phyloP scores from a whole-genome alignment of 2,329 filamentous ascomycete species.

The Aureobasidium vineae region DNA sequence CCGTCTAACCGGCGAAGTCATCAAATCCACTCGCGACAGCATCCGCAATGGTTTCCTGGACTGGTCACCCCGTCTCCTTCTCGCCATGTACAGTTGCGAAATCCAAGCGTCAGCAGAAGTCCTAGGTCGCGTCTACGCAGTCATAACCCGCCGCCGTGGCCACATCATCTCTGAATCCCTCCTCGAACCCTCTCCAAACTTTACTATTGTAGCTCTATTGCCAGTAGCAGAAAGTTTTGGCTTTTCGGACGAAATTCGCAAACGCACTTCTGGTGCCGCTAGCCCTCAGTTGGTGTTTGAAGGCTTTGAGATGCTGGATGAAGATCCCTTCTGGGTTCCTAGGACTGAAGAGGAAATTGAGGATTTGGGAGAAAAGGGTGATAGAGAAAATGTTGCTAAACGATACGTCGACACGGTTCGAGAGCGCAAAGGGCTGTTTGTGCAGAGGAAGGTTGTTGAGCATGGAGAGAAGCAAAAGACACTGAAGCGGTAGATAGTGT shows the following conservation, averaged over 20 bases:
- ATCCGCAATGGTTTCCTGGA: conserved; percentile 86
- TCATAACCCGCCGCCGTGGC: conserved; percentile 91
- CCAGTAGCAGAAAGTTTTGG: conserved; percentile 95
- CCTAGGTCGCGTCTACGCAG: conserved; percentile 89
- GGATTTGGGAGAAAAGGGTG: conserved; percentile 89
- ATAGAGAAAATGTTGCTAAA: conserved; percentile 94
- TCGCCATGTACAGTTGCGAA: conserved; percentile 97
- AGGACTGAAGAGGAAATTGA: conserved; percentile 95
- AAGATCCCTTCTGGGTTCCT: conserved; percentile 97
- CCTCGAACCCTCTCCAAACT: conserved; percentile 94
- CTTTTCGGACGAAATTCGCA: conserved; percentile 94
- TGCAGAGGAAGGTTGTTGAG: conserved; percentile 67
- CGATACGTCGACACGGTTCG: conserved; percentile 90
- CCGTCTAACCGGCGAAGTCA: conserved; percentile 86
- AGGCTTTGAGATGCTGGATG: conserved; percentile 87
- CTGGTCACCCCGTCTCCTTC: conserved; percentile 91
- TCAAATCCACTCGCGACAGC: conserved; percentile 81
- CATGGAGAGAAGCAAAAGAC: conserved; percentile 93
- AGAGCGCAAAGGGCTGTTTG: conserved; percentile 79
- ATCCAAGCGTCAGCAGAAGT: conserved; percentile 96
- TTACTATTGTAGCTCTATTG: conserved; percentile 83
- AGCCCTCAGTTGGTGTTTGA: conserved; percentile 91
- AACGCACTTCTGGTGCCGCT: conserved; percentile 85
- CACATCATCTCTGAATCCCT: conserved; percentile 86
- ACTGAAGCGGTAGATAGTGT: conserved; percentile 52